Conservation (phyloP, 2,329 filamentous ascomycete genomes). For the Bertia moriformis region DNA sequence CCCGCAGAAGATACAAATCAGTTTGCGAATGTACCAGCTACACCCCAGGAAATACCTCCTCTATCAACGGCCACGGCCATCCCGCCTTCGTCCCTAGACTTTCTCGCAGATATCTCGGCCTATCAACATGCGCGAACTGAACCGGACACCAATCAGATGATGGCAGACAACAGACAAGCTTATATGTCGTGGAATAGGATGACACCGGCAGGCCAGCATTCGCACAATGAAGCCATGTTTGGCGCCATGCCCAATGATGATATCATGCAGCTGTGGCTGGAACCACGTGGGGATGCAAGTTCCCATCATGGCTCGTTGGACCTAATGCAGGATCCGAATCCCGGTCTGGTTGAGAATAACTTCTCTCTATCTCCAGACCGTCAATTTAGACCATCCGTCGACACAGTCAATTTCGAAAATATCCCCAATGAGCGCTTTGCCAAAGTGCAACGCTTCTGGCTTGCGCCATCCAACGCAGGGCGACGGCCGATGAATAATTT, state of each 20-base stretch:
- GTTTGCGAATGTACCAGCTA: no score
- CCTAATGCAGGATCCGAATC: neutral
- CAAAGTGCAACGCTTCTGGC: constrained; percentile 23
- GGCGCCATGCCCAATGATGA: constrained; percentile 11
- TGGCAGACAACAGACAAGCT: constrained; percentile 12
- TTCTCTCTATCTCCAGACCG: constrained; percentile 2
- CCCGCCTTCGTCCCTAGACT: constrained; percentile 20
- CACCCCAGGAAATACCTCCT: no score
- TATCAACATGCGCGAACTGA: constrained; percentile 16
- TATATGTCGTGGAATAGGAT: neutral
- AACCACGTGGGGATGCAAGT: constrained; percentile 13
- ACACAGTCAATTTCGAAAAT: neutral
- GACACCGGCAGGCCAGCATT: neutral
- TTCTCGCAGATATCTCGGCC: constrained; percentile 18
- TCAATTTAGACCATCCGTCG: neutral
- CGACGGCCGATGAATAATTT: constrained; percentile 22
- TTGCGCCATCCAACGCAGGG: constrained; percentile 17
- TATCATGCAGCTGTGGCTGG: constrained; percentile 18
- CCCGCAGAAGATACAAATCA: no score
- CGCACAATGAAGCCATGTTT: no score
- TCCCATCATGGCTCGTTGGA: constrained; percentile 15
- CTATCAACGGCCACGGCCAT: constrained; percentile 12
- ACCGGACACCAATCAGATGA: constrained; percentile 11
- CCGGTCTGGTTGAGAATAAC: neutral
- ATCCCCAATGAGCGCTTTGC: constrained; percentile 22